These are phyloP conservation scores for Cladorrhinum samala DNA, from an alignment of 495 filamentous ascomycete species.

Conservation along the genomic window DNA sequence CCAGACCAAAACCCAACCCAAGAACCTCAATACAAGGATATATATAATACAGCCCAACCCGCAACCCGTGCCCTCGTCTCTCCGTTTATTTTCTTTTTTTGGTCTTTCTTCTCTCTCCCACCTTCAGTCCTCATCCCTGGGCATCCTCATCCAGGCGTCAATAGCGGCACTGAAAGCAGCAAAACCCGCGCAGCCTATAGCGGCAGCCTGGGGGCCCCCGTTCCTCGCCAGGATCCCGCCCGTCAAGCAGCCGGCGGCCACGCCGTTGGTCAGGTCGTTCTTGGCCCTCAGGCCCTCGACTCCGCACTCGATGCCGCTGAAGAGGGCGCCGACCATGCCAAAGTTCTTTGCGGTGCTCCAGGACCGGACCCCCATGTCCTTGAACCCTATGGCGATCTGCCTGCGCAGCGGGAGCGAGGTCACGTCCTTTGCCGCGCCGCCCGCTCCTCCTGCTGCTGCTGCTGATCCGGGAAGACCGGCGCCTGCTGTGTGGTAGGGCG, in stretches of 20 bases:
- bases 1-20: too few relatives aligned
- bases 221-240: conserved; percentile 78
- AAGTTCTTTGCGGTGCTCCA: conserved; percentile 91
- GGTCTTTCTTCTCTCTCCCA: background rate
- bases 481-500: conserved; percentile 22
- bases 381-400: conserved; percentile 78
- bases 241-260: conserved; percentile 83
- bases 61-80: too few relatives aligned
- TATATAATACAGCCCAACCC: too few relatives aligned
- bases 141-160: conserved; percentile 78
- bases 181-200: conserved; percentile 86
- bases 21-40: too few relatives aligned
- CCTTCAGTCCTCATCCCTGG: conserved; percentile 44
- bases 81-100: too few relatives aligned
- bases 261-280: conserved; percentile 87
- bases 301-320: conserved; percentile 88
- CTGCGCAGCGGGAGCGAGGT: conserved; percentile 69
- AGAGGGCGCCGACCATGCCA: conserved; percentile 82
- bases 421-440: conserved; percentile 45
- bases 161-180: conserved; percentile 94
- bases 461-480: conserved; percentile 9
- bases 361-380: conserved; percentile 84
- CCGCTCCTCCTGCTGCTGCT: background rate
- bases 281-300: conserved; percentile 89
- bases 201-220: conserved; percentile 86